Percentiles rank a stretch among this genome's conserved stretches.
These are phyloP conservation scores for Rhodotorula sp. DNA, from an alignment of 1,284 basidiomycete species.

Conservation along the genomic window DNA sequence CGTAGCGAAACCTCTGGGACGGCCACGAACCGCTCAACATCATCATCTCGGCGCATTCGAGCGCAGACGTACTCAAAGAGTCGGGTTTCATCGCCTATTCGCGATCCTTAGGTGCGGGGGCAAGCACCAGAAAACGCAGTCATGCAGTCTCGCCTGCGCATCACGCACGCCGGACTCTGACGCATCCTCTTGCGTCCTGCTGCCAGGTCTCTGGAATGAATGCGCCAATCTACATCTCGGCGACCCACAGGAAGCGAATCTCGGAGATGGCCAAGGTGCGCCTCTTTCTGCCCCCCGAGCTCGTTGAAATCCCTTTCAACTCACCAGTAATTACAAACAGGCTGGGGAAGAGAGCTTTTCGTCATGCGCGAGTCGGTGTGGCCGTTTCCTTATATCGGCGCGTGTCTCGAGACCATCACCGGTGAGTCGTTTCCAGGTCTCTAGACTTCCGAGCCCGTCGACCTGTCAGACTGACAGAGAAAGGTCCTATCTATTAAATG, in stretches of 20 bases:
- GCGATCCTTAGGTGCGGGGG: constrained; percentile 47
- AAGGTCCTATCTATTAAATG: no score
- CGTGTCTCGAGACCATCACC: constrained; percentile 48
- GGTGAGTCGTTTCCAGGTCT: constrained; percentile 42
- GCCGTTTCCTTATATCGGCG: constrained; percentile 45
- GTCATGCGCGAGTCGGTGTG: constrained; percentile 47
- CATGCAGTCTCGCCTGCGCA: no score
- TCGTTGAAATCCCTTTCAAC: constrained; percentile 19
- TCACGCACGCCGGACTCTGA: no score
- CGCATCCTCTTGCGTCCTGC: background rate
- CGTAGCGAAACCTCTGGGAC: constrained; percentile 46
- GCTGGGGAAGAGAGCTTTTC: constrained; percentile 48
- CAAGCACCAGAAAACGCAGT: no score
- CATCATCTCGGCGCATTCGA: constrained; percentile 49
- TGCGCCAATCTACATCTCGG: constrained; percentile 50
- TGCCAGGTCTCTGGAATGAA: constrained; percentile 44
- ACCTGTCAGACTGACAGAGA: no score
- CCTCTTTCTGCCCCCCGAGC: constrained; percentile 29
- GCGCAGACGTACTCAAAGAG: constrained; percentile 47
- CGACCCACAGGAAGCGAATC: constrained; percentile 48
- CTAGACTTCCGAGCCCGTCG: background rate
- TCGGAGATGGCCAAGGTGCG: constrained; percentile 49
- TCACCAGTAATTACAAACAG: constrained; percentile 26
- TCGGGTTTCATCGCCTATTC: constrained; percentile 49
- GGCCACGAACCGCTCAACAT: constrained; percentile 50